phyloP scores from a whole-genome alignment of 768 basidiomycete species.

The Boletus subcaerulescens region DNA sequence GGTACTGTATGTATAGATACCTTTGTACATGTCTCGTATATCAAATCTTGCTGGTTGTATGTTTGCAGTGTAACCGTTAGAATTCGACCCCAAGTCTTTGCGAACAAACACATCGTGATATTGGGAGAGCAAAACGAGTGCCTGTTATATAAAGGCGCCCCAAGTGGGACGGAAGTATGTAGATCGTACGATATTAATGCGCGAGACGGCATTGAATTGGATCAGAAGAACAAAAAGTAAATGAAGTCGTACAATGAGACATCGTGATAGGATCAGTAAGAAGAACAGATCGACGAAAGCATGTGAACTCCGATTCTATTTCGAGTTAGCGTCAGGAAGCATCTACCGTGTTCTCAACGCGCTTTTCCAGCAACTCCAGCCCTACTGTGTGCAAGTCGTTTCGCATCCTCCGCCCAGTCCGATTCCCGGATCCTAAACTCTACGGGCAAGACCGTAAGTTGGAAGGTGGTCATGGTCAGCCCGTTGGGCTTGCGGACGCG shows the following conservation, averaged over 20 bases:
- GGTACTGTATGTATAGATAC: too few species aligned
- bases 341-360: not conserved
- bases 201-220: not conserved
- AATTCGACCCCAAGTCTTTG: too few species aligned
- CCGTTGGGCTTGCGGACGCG: constrained; percentile 51
- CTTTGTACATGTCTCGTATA: too few species aligned
- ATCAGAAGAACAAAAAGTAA: too few species aligned
- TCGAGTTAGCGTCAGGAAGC: not conserved
- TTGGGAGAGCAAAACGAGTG: not conserved
- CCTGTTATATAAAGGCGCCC: not conserved
- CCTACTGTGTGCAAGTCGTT: not conserved
- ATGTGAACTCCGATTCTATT: not conserved
- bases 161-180: not conserved
- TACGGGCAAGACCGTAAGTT: constrained; percentile 33
- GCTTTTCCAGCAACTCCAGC: too few species aligned
- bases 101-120: not conserved
- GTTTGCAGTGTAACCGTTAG: too few species aligned
- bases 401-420: constrained; percentile 20
- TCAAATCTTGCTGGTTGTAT: too few species aligned
- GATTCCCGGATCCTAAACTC: constrained; percentile 18
- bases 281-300: too few species aligned
- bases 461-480: constrained; percentile 57
- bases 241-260: too few species aligned
- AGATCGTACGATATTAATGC: not conserved
- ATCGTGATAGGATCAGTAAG: too few species aligned